phyloP scores from a whole-genome alignment of 2,329 filamentous ascomycete genomes.

The Clonostachys rosea region DNA sequence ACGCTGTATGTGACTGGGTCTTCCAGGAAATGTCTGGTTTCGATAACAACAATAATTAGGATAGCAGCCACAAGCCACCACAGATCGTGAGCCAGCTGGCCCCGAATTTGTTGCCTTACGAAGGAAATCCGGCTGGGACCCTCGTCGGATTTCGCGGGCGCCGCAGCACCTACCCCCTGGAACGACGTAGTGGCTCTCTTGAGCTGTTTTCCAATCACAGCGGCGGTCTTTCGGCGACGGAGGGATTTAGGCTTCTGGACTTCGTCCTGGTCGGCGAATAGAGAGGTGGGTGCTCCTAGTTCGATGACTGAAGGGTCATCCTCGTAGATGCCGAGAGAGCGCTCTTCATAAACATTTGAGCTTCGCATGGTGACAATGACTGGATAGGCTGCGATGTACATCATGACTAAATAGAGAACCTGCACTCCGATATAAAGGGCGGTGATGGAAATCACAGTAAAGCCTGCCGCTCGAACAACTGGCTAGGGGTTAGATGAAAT shows the following conservation, averaged over 20 bases:
- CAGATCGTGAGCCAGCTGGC: constrained; percentile 61
- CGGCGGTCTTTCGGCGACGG: constrained; percentile 13
- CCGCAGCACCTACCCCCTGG: constrained; percentile 35
- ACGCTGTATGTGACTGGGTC: constrained; percentile 50
- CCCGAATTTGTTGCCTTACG: constrained; percentile 53
- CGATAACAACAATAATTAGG: constrained; percentile 55
- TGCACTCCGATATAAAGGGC: constrained; percentile 52
- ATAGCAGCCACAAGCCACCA: constrained; percentile 61
- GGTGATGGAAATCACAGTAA: constrained; percentile 59
- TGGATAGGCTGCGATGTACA: constrained; percentile 63
- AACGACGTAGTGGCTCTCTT: constrained; percentile 28
- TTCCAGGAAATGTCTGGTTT: constrained; percentile 46
- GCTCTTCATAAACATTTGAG: constrained; percentile 69
- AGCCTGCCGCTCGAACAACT: constrained; percentile 61
- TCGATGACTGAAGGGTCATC: constrained; percentile 14
- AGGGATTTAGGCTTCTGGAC: constrained; percentile 9
- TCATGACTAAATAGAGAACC: constrained; percentile 58
- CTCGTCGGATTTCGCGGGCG: constrained; percentile 8
- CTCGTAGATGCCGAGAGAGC: constrained; percentile 56
- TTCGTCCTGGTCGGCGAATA: constrained; percentile 10
- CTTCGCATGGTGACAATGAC: constrained; percentile 61
- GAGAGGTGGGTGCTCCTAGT: constrained; percentile 8
- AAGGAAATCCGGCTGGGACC: constrained; percentile 37
- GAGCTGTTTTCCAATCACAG: constrained; percentile 21
- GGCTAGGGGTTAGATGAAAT: neutral